Conservation (phyloP, 78 protist genomes). For the Dictyostelium discoideum region DNA sequence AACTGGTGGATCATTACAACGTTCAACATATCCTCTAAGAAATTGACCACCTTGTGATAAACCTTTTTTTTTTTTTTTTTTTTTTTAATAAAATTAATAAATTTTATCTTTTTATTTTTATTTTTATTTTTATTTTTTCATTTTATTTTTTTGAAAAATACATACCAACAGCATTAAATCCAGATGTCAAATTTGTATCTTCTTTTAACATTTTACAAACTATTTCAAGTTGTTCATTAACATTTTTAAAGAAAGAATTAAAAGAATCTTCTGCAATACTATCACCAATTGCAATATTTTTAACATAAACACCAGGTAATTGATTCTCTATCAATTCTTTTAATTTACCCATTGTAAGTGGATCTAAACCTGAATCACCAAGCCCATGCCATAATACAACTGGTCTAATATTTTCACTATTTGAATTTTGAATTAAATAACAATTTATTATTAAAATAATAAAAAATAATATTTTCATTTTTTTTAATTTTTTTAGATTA, state of each 20-base stretch:
- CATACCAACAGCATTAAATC: conserved; percentile 88
- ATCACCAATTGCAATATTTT: conserved; percentile 64
- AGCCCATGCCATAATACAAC: conserved; percentile 85
- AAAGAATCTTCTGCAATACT: conserved; percentile 35
- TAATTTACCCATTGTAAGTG: conserved; percentile 83
- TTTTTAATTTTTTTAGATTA: neutral
- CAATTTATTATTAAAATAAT: neutral
- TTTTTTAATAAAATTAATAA: too few species aligned
- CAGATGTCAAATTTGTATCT: conserved; percentile 64
- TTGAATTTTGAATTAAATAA: neutral
- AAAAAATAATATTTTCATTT: neutral
- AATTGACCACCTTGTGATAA: conserved; percentile 90
- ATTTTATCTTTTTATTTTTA: too few species aligned
- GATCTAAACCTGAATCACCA: conserved; percentile 86
- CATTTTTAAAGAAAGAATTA: conserved; percentile 78
- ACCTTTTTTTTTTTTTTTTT: neutral
- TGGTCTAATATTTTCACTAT: conserved; percentile 39
- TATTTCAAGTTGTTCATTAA: conserved; percentile 76
- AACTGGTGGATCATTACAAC: conserved; percentile 84
- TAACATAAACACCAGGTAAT: conserved; percentile 77
- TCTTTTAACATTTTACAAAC: conserved; percentile 29
- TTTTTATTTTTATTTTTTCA: too few species aligned
- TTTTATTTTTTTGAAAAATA: neutral
- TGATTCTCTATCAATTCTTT: conserved; percentile 56
- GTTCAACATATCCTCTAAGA: conserved; percentile 78